Base-by-base conservation (phyloP, 345 rosid genomes). In the Rubroshorea leprosula region DNA sequence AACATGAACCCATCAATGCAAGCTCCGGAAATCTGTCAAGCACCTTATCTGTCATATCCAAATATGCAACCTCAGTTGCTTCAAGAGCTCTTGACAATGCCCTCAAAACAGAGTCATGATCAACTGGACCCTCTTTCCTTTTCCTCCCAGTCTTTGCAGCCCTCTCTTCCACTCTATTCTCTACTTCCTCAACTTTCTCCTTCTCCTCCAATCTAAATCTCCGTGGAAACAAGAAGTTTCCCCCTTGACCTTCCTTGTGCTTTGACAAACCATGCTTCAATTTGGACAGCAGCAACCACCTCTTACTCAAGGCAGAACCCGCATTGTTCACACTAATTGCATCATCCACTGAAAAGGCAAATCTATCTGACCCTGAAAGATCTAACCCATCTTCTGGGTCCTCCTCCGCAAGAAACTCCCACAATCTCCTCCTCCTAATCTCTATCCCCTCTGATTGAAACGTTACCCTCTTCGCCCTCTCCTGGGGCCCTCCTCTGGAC, bases 1-100 rank as follows among this genome's bases (percentile, higher is more conserved):
- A 76, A 64, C 99, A 92, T 0, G 96, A 92, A 41, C 99, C 99
- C 99, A 92, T 92, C 69, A 92, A 76, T 16, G 97, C 99, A 55
- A 92, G 80, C 83, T 92, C 99, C 0, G 97, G 97, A 75, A 89
- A 84, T 20, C 83, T 71, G 51, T 75, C 84, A 19, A 92, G 81
- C 64, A 89, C 87, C 80, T 92, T 92, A 53, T 89, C 97, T 7
- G 97, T 89, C 93, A 92, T 81, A 64, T 92, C 99, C 76, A 86
- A 57, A 60, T 83, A 92, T 2, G 93, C 96, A 45, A 77, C 74
- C 75, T 92, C 99, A 1, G 94, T 82, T 49, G 72, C 67, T 67
- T 89, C 96, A 31, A 92, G 72, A 16, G 89, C 97, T 66, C 82
- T 81, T 0, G 97, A 84, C 82, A 92, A 73, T 0, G 99, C 99